These are phyloP conservation scores for Solanum sparsipilum DNA, from an alignment of 257 asterid species.

Conservation along the genomic window DNA sequence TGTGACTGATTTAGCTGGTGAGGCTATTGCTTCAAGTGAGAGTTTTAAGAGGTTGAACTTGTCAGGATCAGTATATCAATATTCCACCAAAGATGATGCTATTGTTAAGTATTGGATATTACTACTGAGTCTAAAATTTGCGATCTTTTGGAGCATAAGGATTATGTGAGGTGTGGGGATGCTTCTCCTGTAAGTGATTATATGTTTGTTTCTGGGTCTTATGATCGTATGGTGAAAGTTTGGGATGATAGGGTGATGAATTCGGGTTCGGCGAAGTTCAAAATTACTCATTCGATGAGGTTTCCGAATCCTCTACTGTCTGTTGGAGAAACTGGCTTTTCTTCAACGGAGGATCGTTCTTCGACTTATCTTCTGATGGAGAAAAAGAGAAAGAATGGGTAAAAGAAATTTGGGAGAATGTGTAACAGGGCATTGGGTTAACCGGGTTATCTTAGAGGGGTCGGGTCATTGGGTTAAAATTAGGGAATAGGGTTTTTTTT, in stretches of 20 bases:
- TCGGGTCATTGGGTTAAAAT: too few species aligned
- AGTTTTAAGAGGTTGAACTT: slow-evolving; percentile 14
- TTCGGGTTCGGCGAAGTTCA: slow-evolving; percentile 42
- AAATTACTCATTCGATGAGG: slow-evolving; percentile 75
- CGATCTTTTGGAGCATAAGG: slow-evolving; percentile 68
- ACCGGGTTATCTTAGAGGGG: too few species aligned
- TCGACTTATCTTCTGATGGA: too few species aligned
- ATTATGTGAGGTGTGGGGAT: slow-evolving; percentile 85
- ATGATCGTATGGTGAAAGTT: slow-evolving; percentile 61
- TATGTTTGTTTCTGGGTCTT: slow-evolving; percentile 63
- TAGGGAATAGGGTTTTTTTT: too few species aligned
- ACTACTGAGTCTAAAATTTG: slow-evolving; percentile 37
- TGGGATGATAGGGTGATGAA: slow-evolving; percentile 52
- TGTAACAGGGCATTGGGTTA: too few species aligned
- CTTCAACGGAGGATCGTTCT: too few species aligned
- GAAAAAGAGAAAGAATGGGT: too few species aligned
- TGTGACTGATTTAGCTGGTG: slow-evolving; percentile 8
- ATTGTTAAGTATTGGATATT: slow-evolving; percentile 80
- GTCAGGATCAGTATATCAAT: neutral
- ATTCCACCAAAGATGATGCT: slow-evolving; percentile 41
- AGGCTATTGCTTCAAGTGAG: neutral
- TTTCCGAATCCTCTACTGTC: slow-evolving; percentile 69
- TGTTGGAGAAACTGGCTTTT: slow-evolving; percentile 14
- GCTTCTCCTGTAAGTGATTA: slow-evolving; percentile 67
- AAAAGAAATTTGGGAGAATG: too few species aligned